Base-by-base conservation (phyloP, 2,329 filamentous ascomycete genomes). In the Basipetospora chlamydospora region DNA sequence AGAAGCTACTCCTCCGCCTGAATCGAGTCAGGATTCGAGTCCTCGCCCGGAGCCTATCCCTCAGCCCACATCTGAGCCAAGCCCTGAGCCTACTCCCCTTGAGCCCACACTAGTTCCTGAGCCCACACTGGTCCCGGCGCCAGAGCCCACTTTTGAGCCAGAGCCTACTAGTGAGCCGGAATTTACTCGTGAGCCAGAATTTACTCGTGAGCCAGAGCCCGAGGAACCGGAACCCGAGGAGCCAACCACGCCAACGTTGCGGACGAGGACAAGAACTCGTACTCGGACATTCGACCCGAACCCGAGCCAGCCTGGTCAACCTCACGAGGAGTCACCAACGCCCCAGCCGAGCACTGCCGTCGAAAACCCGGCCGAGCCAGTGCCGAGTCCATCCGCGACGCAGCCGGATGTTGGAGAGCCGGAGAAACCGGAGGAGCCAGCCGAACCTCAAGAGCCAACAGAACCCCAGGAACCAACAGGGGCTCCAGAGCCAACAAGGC, bases 41-140 rank as follows among this genome's bases (percentile, higher is more conserved):
- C 13, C 38, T 7, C 28, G 28, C 4, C 28, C 38, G n/a, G 33
- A 36, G n/a, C 15, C 34, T 33, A 18, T 6, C 9, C 28, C 35
- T n/a, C 18, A 31, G 15, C 35, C 34, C 3, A 21, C 12, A 16
- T 15, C 28, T 17, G 28, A 30, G 28, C 28, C 28, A 3, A 17
- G 10, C 5, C 22, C 22, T 11, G 12, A 17, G 5, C 33, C 33
- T 25, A 25, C 28, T 13, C 28, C 28, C 13, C 7, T 7, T 25
- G 22, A 25, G 22, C 22, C 22, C 7, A 25, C 22, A 11, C 11
- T 25, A 25, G 8, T n/a, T 30, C 9, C 4, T 30, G 13, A 11
- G 9, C 28, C 28, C 8, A 8, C 28, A 2, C 28, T n/a, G 9
- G 28, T 10, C 8, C 28, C 28, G 9, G 9, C 28, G 3, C 28